Evolutionary conservation across 208 protist genomes (phyloP).

Genomic region (Leishmania tropica): DNA sequence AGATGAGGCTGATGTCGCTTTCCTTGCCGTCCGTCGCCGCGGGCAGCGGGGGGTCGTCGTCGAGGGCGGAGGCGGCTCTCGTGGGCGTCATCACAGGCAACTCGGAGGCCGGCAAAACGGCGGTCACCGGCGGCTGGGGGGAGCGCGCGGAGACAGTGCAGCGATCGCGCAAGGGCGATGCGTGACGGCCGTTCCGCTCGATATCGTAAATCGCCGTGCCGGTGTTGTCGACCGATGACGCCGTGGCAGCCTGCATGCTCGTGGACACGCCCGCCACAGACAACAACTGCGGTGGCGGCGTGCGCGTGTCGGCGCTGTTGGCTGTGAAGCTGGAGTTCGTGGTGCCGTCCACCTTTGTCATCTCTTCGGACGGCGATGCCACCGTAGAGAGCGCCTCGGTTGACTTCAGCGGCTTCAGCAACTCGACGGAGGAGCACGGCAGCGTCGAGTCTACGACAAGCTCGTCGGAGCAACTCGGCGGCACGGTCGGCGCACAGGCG

Average conservation of each 20-base stretch:
- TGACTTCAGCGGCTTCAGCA: neutral
- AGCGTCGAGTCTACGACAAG: neutral
- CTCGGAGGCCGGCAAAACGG: neutral
- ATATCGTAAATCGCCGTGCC: neutral
- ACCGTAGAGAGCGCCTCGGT: neutral
- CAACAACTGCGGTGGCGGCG: neutral
- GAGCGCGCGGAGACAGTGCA: neutral
- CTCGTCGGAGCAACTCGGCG: constrained; percentile 28
- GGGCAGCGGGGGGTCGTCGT: neutral
- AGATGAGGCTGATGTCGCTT: constrained; percentile 31
- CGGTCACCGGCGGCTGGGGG: neutral
- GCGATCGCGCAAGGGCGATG: neutral
- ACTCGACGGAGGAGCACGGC: neutral
- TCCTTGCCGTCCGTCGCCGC: constrained; percentile 4
- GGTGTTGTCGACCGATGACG: neutral
- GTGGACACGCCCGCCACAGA: neutral
- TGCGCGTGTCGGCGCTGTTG: neutral
- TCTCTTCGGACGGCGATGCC: neutral
- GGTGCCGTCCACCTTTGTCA: neutral
- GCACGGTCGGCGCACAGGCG: constrained; percentile 30
- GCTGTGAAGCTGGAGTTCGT: neutral
- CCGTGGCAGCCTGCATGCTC: neutral
- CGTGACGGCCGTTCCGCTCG: too few relatives aligned
- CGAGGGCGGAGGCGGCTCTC: constrained; percentile 1
- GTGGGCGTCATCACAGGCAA: neutral